These are phyloP conservation scores for Tieghemiomyces parasiticus DNA, from an alignment of 192 early-diverging fungal genomes.

Conservation along the genomic window DNA sequence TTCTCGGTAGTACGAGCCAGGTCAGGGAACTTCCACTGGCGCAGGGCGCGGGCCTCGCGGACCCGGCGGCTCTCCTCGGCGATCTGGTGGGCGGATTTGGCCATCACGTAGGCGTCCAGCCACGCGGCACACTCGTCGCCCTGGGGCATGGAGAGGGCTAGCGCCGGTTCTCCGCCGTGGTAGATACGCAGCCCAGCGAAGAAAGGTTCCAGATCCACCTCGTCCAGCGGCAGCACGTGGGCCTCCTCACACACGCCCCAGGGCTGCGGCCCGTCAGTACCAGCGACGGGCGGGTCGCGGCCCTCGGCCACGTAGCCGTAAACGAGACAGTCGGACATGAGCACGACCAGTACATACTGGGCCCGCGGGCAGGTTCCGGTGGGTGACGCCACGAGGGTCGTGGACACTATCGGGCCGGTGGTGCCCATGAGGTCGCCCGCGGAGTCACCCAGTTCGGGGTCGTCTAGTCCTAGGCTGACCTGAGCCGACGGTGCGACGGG, in stretches of 20 bases:
- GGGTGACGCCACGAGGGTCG: too few species aligned
- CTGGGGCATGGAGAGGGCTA: background rate
- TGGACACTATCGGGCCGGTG: too few species aligned
- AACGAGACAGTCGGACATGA: background rate
- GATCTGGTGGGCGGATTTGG: conserved; percentile 10
- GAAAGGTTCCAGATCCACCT: conserved; percentile 8
- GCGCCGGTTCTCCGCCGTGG: background rate
- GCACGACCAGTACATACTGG: background rate
- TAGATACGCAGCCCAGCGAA: conserved; percentile 7
- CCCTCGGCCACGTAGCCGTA: conserved; percentile 1
- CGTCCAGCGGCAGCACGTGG: background rate
- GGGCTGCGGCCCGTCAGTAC: background rate
- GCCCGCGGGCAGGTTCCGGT: too few species aligned
- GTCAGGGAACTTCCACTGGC: conserved; percentile 7
- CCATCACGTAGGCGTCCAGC: background rate
- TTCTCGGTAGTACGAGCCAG: background rate
- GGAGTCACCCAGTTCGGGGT: background rate
- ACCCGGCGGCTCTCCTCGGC: background rate
- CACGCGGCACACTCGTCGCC: background rate
- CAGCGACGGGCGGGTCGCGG: too few species aligned
- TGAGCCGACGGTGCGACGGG: background rate
- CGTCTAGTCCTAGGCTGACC: background rate
- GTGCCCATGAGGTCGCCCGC: background rate
- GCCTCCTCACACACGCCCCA: conserved; percentile 1
- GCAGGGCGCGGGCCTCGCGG: background rate